A percentile compares a stretch with the other conserved stretches of the same genome.
Conservation (phyloP, 257 asterid genomes). For the Perilla frutescens region DNA sequence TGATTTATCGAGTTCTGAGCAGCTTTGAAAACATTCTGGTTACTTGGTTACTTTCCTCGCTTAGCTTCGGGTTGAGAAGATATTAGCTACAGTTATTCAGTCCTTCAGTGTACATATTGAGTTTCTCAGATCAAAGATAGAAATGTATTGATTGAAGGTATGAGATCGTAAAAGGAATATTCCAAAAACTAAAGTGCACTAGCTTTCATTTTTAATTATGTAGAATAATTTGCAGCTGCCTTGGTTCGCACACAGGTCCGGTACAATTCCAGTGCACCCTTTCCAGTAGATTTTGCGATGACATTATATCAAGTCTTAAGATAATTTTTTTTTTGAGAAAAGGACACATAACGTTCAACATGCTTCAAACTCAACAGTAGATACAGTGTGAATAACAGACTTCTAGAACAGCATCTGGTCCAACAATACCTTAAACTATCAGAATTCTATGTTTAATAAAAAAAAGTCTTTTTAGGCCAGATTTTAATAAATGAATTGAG, state of each 20-base stretch:
- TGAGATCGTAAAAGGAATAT: too few relatives aligned
- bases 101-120: too few relatives aligned
- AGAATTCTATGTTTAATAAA: not conserved
- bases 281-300: not conserved
- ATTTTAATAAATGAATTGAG: too few relatives aligned
- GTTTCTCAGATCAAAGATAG: too few relatives aligned
- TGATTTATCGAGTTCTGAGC: not conserved
- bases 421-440: not conserved
- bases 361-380: too few relatives aligned
- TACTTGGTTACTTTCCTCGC: not conserved
- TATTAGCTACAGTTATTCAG: too few relatives aligned
- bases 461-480: too few relatives aligned
- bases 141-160: too few relatives aligned
- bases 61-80: not conserved
- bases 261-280: not conserved
- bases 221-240: too few relatives aligned
- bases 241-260: too few relatives aligned
- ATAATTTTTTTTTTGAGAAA: not conserved
- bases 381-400: not conserved
- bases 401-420: not conserved
- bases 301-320: not conserved
- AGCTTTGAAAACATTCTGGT: conserved; percentile 4
- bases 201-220: too few relatives aligned
- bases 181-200: too few relatives aligned
- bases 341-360: not conserved